These are phyloP conservation scores for Penicillium roqueforti DNA, from an alignment of 495 filamentous ascomycete genomes.

Conservation along the genomic window DNA sequence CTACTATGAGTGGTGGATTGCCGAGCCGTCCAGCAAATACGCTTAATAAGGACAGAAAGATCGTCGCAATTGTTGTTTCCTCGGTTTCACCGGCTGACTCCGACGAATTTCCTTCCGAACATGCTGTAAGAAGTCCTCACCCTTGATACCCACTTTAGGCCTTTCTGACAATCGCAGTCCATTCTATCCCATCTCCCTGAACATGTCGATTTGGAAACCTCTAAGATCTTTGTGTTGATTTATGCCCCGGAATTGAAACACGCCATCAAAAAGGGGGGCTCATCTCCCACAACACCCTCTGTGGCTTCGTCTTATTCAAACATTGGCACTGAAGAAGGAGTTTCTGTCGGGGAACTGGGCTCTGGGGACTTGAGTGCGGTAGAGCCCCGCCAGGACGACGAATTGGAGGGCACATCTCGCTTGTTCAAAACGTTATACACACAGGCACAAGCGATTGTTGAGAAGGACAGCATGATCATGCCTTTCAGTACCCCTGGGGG, in stretches of 20 bases:
- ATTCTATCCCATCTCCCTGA: conserved; percentile 83
- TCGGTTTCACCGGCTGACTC: conserved; percentile 56
- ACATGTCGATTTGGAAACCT: conserved; percentile 61
- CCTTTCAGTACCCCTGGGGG: conserved; percentile 77
- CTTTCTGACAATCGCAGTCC: conserved; percentile 53
- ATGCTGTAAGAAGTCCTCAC: conserved; percentile 60
- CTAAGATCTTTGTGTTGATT: conserved; percentile 80
- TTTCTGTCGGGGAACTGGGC: conserved; percentile 60
- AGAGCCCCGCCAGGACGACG: conserved; percentile 39
- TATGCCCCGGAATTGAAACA: conserved; percentile 78
- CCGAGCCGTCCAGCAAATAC: conserved; percentile 18
- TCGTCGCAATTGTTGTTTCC: conserved; percentile 79
- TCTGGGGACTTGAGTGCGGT: conserved; percentile 49
- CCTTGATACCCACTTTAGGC: background rate
- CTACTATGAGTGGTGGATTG: conserved; percentile 31
- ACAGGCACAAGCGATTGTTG: conserved; percentile 70
- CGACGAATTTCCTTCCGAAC: conserved; percentile 62
- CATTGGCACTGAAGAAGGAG: conserved; percentile 70
- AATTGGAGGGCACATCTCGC: conserved; percentile 39
- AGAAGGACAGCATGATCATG: conserved; percentile 79
- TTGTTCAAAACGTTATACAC: conserved; percentile 72
- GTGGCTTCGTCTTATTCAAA: conserved; percentile 85
- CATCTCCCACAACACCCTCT: conserved; percentile 51
- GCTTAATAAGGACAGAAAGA: conserved; percentile 60
- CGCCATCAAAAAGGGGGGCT: conserved; percentile 37